These are phyloP conservation scores for Chaetomium tenue DNA, from an alignment of 495 filamentous ascomycete genomes.

Conservation along the genomic window DNA sequence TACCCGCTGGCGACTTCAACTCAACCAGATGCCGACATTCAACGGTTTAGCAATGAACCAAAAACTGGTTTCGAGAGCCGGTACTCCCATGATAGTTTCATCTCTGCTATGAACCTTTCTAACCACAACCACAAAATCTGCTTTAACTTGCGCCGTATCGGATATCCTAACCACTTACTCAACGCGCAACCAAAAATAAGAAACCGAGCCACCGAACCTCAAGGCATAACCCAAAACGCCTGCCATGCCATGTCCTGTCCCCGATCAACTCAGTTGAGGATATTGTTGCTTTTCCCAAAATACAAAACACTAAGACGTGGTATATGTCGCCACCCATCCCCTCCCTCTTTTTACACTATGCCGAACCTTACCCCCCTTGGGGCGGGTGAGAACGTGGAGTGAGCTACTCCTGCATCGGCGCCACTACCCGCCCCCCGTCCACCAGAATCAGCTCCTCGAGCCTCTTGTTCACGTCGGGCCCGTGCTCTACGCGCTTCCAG, in stretches of 20 bases:
- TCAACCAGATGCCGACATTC: too few species aligned
- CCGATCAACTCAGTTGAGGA: not conserved
- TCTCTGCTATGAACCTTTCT: too few species aligned
- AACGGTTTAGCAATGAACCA: too few species aligned
- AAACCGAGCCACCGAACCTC: not conserved
- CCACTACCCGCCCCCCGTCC: slow-evolving; percentile 66
- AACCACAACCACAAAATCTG: not conserved
- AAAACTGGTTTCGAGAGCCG: too few species aligned
- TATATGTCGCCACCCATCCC: not conserved
- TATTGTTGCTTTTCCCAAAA: slow-evolving; percentile 1
- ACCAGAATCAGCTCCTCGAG: slow-evolving; percentile 88
- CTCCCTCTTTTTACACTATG: not conserved
- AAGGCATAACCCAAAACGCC: not conserved
- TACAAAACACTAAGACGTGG: not conserved
- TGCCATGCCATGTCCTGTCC: slow-evolving; percentile 4
- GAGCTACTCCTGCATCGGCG: slow-evolving; percentile 26
- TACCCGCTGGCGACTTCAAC: not conserved
- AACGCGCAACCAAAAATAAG: not conserved
- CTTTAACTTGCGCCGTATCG: not conserved
- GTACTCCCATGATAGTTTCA: too few species aligned
- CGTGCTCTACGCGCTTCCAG: slow-evolving; percentile 88
- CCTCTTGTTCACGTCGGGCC: slow-evolving; percentile 61
- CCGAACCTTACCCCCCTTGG: not conserved
- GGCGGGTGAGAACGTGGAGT: not conserved
- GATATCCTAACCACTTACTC: not conserved